Base-by-base conservation (phyloP, 768 basidiomycete species). In the Holtermanniella nyarrowii region DNA sequence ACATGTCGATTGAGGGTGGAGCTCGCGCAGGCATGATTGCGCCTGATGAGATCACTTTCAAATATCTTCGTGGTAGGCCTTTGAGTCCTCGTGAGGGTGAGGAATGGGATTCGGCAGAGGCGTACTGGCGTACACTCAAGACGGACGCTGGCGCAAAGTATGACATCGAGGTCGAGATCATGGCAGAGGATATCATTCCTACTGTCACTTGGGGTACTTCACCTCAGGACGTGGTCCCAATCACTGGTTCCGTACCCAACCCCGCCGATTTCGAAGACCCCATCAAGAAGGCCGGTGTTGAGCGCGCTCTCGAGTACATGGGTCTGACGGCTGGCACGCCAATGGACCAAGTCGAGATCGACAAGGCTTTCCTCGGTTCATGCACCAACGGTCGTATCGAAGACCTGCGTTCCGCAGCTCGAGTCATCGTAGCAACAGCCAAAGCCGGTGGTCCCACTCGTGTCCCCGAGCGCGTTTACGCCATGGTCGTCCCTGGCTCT, bases 371-470 rank as follows among this genome's bases (percentile, higher is more conserved):
- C 77, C 84, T 93, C 56, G 88, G 88, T 13, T 90, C 88, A 3
- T 93, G 88, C 76, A 93, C 88, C 64, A 93, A 91, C 74, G 84
- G 86, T 62, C 86, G 88, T 43, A 88, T 93, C 54, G 88, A 90
- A 72, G 88, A 93, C 73, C 77, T 93, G 46, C 84, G 88, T 52
- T 84, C 87, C 2, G 88, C 88, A 26, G 86, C 85, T 14, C 78
- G 77, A 62, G 79, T 93, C 58, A 75, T 88, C 48, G 68, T 87
- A 16, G 81, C 85, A 16, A 62, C 71, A 48, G 82, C 83, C 47
- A 84, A 84, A 41, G 77, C 79, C 13, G 79, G 82, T 23, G 60
- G 62, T 13, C 65, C 66, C 2, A 80, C 83, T 44, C 83, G 82
- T 64, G 84, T 91, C 37, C 79, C 87, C 20, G 73, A 80, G 11